Conservation (phyloP, 768 basidiomycete species). For the Goffeauzyma gilvescens region DNA sequence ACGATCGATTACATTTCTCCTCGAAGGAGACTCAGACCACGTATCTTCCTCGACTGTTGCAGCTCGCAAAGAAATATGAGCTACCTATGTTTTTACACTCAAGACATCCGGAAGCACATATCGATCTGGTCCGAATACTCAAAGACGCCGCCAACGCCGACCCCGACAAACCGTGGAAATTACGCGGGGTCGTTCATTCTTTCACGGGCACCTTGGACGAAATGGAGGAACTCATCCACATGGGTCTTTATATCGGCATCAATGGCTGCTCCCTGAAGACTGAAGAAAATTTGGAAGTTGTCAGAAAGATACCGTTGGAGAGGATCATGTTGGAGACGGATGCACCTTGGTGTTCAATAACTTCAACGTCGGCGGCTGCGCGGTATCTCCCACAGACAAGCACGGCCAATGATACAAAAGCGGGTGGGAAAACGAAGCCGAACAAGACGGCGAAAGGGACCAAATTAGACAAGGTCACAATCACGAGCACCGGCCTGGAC, state of each 20-base stretch:
- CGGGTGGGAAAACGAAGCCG: slow-evolving; percentile 1
- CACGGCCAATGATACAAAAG: slow-evolving; percentile 7
- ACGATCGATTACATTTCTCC: slow-evolving; percentile 54
- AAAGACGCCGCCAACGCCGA: no score
- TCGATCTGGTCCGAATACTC: slow-evolving; percentile 48
- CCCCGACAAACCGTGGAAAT: no score
- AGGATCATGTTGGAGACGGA: slow-evolving; percentile 55
- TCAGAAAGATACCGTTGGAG: slow-evolving; percentile 43
- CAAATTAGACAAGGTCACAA: slow-evolving; percentile 41
- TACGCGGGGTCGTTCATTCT: slow-evolving; percentile 66
- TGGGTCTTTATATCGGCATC: slow-evolving; percentile 49
- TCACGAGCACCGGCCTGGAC: slow-evolving; percentile 55
- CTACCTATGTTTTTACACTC: slow-evolving; percentile 68
- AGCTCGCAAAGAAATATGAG: slow-evolving; percentile 48
- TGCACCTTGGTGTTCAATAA: slow-evolving; percentile 28
- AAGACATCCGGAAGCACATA: slow-evolving; percentile 44
- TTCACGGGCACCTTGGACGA: slow-evolving; percentile 54
- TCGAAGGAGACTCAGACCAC: slow-evolving; percentile 42
- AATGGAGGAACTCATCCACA: slow-evolving; percentile 38
- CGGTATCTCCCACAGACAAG: slow-evolving; percentile 13
- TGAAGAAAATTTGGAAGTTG: slow-evolving; percentile 42
- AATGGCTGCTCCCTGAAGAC: slow-evolving; percentile 68
- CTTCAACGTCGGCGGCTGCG: slow-evolving; percentile 24
- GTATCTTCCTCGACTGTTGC: slow-evolving; percentile 50
- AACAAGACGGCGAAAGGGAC: no score